These are phyloP conservation scores for Noccaea bulbosa DNA, from an alignment of 345 rosid genomes.

Conservation along the genomic window DNA sequence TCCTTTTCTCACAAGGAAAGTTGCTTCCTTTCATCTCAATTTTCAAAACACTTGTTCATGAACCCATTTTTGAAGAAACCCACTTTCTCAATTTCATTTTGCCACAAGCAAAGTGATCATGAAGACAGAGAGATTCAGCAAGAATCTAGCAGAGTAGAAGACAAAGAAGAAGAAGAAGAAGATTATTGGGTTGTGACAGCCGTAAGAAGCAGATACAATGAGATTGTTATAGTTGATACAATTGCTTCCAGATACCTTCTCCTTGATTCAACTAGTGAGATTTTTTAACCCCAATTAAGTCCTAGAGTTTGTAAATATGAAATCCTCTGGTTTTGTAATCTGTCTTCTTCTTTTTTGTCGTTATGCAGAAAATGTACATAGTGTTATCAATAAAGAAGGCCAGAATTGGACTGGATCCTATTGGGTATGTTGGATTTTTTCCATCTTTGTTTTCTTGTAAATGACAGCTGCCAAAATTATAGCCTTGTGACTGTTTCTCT, in stretches of 20 bases:
- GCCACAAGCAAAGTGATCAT: conserved; percentile 25
- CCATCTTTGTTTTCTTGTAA: not conserved
- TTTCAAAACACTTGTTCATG: conserved; percentile 30
- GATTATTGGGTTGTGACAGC: conserved; percentile 59
- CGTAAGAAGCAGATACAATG: conserved; percentile 61
- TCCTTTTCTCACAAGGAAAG: conserved; percentile 14
- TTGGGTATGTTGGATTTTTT: conserved; percentile 55
- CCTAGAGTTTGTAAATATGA: not conserved
- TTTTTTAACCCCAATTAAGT: not conserved
- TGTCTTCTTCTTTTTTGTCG: not conserved
- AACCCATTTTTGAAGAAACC: conserved; percentile 18
- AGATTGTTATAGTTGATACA: conserved; percentile 72
- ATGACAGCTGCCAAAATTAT: not conserved
- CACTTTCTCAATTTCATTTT: conserved; percentile 29
- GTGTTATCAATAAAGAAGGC: conserved; percentile 62
- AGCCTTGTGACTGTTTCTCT: not conserved
- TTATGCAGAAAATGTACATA: conserved; percentile 73
- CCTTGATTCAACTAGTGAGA: conserved; percentile 69
- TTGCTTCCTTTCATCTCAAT: conserved; percentile 22
- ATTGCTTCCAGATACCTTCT: conserved; percentile 65
- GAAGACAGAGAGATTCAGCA: not conserved
- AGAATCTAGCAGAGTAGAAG: conserved; percentile 3
- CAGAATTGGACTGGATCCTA: conserved; percentile 74
- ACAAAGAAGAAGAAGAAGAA: conserved; percentile 43
- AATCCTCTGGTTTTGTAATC: conserved; percentile 15